Evolutionary conservation across 192 early-diverging fungal genomes (phyloP), one percentile per base, ranked within the genome.

Genomic region (Linnemannia schmuckeri): DNA sequence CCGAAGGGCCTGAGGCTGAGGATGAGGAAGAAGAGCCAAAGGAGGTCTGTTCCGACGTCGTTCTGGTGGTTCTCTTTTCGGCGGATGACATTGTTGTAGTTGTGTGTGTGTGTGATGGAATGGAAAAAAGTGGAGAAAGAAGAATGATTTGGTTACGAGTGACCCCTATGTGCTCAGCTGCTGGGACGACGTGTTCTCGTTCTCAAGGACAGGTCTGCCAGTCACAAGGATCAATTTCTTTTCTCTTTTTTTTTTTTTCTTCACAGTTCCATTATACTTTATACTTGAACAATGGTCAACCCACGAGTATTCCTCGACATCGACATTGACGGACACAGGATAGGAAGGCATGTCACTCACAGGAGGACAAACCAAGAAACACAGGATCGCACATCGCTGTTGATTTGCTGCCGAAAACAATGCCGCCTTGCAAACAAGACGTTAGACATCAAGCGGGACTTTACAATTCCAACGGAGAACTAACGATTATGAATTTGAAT

Each of bases 251-350:
- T n/a, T 33, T 12, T 44, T 40, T 5, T 75, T 75, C 35, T 22
- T 37, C n/a, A 37, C 52, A 33, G 20, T 37, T 24, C 52, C 30
- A 35, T 37, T 30, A 38, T 38, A 37, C 38, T 37, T 24, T 17
- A 6, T 9, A 30, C 27, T 54, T 38, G 20, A 47, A 44, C 44
- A 41, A 83, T 83, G 82, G 76, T 92, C 42, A 93, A 93, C 86
- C 92, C 92, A 41, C 90, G 92, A 55, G 91, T 93, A 2, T 93
- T 92, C 72, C 91, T 93, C 73, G 92, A 93, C 74, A 90, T 93
- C 86, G 92, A 92, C 78, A 92, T 93, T 76, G 91, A 93, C 78
- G 91, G 91, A 24, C 88, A 91, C 30, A 74, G 91, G 78, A 85
- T 90, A 77, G 89, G 87, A 37, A 89, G 80, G 85, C 76, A 87